These are phyloP conservation scores for Alternaria atra DNA, from an alignment of 2,329 filamentous ascomycete species.

Conservation along the genomic window DNA sequence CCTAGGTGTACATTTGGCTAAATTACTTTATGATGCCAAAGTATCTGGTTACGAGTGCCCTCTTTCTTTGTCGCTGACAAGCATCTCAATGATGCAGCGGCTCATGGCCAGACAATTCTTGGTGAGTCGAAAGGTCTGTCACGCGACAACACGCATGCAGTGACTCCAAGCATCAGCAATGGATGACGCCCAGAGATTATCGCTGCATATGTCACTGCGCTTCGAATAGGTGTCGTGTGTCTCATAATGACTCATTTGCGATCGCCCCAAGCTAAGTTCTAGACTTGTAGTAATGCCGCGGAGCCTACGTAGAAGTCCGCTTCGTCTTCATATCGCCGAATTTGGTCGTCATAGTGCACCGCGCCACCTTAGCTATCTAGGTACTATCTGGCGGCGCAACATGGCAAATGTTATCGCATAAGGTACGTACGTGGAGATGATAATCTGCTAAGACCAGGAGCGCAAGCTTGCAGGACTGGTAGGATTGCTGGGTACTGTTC, in stretches of 20 bases:
- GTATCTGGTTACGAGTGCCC: background rate
- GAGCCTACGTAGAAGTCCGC: background rate
- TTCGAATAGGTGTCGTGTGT: background rate
- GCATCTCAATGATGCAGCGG: too few species aligned
- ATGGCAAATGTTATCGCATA: too few species aligned
- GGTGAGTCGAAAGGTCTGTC: background rate
- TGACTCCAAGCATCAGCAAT: background rate
- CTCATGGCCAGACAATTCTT: background rate
- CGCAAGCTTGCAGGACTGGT: too few species aligned
- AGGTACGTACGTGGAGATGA: too few species aligned
- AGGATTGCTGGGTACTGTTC: too few species aligned
- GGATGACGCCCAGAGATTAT: background rate
- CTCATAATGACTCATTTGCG: background rate
- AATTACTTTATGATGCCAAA: background rate
- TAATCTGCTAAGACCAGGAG: too few species aligned
- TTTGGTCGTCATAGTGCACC: too few species aligned
- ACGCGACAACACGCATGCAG: background rate
- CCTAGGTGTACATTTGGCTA: background rate
- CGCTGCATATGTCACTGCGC: background rate
- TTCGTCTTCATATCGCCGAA: background rate
- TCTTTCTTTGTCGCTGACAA: background rate
- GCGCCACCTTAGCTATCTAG: too few species aligned
- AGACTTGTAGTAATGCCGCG: background rate
- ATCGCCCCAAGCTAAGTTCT: background rate
- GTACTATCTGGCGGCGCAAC: too few species aligned